Conservation (phyloP, 1,284 basidiomycete genomes). For the Acaromyces ingoldii region DNA sequence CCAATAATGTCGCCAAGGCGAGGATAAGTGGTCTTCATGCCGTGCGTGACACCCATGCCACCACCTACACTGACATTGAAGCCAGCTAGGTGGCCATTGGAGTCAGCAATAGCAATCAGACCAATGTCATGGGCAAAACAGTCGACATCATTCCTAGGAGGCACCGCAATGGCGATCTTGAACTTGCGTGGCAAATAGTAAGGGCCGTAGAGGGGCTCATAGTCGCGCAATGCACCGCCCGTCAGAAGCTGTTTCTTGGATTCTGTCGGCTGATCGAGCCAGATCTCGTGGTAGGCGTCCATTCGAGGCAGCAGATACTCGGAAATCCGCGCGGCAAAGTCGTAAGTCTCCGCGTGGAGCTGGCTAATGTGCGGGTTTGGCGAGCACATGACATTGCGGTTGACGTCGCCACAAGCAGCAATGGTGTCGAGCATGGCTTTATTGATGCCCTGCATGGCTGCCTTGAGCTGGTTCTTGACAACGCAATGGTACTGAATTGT, state of each 20-base stretch:
- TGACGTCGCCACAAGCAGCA: slow-evolving; percentile 97
- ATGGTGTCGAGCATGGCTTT: slow-evolving; percentile 85
- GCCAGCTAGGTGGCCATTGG: slow-evolving; percentile 51
- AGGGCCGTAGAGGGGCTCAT: slow-evolving; percentile 92
- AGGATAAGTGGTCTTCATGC: slow-evolving; percentile 98
- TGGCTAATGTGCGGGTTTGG: slow-evolving; percentile 82
- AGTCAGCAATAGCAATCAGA: slow-evolving; percentile 82
- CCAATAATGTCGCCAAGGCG: slow-evolving; percentile 81
- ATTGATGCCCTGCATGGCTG: slow-evolving; percentile 95
- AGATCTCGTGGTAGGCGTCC: slow-evolving; percentile 96
- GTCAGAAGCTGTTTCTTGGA: slow-evolving; percentile 68
- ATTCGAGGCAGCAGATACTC: slow-evolving; percentile 84
- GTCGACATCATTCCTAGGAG: slow-evolving; percentile 94
- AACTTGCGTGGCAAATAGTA: slow-evolving; percentile 96
- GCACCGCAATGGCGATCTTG: slow-evolving; percentile 94
- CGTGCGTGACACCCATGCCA: slow-evolving; percentile 98
- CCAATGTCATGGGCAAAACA: slow-evolving; percentile 93
- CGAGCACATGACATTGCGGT: slow-evolving; percentile 85
- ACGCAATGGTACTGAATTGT: slow-evolving; percentile 99
- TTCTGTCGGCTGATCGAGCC: slow-evolving; percentile 66
- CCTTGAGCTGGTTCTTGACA: slow-evolving; percentile 92
- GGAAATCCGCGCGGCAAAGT: slow-evolving; percentile 80
- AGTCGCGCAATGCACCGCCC: slow-evolving; percentile 83
- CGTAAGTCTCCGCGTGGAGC: slow-evolving; percentile 76
- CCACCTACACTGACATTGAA: slow-evolving; percentile 61